These are phyloP conservation scores for Cryptococcus wingfieldii DNA, from an alignment of 1,284 basidiomycete species.

Conservation along the genomic window DNA sequence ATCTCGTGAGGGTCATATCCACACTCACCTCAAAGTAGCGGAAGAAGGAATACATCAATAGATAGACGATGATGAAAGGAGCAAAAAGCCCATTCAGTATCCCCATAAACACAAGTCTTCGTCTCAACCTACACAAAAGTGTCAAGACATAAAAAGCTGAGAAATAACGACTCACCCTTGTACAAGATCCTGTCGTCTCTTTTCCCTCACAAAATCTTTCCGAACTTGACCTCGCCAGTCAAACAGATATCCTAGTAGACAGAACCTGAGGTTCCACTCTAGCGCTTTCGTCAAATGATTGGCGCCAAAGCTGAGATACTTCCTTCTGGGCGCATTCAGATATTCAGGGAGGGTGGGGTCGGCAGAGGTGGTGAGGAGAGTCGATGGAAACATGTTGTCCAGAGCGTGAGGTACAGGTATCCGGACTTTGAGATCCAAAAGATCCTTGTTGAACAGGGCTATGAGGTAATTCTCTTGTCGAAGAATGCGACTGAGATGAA, in stretches of 20 bases:
- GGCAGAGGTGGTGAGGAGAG: constrained; percentile 24
- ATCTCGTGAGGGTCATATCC: neutral
- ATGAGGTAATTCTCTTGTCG: constrained; percentile 98
- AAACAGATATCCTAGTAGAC: constrained; percentile 89
- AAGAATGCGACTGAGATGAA: constrained; percentile 66
- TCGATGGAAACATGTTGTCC: constrained; percentile 29
- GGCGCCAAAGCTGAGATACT: constrained; percentile 43
- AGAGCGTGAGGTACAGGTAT: constrained; percentile 61
- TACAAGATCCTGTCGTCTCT: constrained; percentile 70
- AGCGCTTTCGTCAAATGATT: constrained; percentile 71
- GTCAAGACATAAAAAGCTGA: neutral
- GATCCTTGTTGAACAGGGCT: constrained; percentile 93
- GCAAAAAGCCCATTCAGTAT: constrained; percentile 90
- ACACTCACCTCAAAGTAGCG: constrained; percentile 87
- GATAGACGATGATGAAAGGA: constrained; percentile 95
- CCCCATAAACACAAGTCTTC: constrained; percentile 93
- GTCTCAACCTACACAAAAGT: constrained; percentile 58
- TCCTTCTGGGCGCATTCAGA: constrained; percentile 13
- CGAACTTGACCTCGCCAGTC: constrained; percentile 80
- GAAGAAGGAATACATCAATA: constrained; percentile 98
- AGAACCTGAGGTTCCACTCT: constrained; percentile 95
- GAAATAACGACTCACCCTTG: constrained; percentile 62
- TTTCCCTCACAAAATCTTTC: constrained; percentile 82
- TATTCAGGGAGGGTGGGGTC: constrained; percentile 25
- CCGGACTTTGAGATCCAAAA: constrained; percentile 74